These are phyloP conservation scores for Arabidopsis lyrata DNA, from an alignment of 441 rosid genomes.

Conservation along the genomic window DNA sequence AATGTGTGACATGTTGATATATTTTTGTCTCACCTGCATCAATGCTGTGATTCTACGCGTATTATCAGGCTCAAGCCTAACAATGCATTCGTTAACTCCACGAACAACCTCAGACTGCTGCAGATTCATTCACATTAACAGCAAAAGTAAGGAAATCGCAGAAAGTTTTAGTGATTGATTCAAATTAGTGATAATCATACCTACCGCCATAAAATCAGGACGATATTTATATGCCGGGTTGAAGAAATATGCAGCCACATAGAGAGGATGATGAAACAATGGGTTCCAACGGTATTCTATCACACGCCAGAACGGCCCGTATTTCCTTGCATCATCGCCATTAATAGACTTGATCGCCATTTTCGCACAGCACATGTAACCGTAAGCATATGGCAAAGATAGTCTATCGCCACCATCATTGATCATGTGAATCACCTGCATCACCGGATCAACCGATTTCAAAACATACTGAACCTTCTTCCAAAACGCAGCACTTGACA, in stretches of 20 bases:
- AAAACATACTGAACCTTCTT: slow-evolving; percentile 76
- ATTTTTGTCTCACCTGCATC: slow-evolving; percentile 67
- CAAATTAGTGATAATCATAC: slow-evolving; percentile 25
- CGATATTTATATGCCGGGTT: slow-evolving; percentile 85
- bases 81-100: slow-evolving; percentile 90
- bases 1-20: slow-evolving; percentile 14
- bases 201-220: slow-evolving; percentile 79
- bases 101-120: slow-evolving; percentile 84
- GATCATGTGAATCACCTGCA: slow-evolving; percentile 73
- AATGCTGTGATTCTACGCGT: slow-evolving; percentile 77
- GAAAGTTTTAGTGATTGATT: not conserved
- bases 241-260: slow-evolving; percentile 90
- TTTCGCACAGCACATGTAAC: slow-evolving; percentile 75
- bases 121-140: slow-evolving; percentile 37
- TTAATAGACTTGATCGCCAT: slow-evolving; percentile 71
- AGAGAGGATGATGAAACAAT: slow-evolving; percentile 84
- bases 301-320: slow-evolving; percentile 80
- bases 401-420: slow-evolving; percentile 53
- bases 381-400: slow-evolving; percentile 71
- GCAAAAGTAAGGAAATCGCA: slow-evolving; percentile 4
- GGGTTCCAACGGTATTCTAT: slow-evolving; percentile 81
- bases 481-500: slow-evolving; percentile 78
- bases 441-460: slow-evolving; percentile 80
- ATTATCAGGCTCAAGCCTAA: slow-evolving; percentile 77
- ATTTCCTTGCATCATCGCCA: slow-evolving; percentile 75